Evolutionary conservation across 805 yeast genomes (phyloP), one percentile per base, ranked within the genome.

Genomic region (Kazachstania bromeliacearum): DNA sequence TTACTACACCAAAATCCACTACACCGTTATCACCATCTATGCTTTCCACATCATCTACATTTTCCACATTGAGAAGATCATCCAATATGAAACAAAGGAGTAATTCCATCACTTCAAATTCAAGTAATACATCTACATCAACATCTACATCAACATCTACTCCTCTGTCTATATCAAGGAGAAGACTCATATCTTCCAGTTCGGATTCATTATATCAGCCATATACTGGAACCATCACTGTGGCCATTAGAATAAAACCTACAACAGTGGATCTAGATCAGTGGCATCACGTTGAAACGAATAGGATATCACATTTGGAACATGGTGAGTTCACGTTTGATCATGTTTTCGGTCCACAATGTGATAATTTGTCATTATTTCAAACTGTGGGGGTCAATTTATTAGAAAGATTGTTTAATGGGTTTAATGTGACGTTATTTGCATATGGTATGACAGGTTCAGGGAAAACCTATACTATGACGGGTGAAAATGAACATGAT

Each of bases 391-490:
- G 75, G 33, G 67, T 51, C 46, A 74, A 66, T 24, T 68, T 70
- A 57, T 77, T 69, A 26, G 63, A 52, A 43, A 73, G 68, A 54
- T 75, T 73, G 42, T 68, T 69, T 47, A 77, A 77, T 12, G 96
- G 95, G 0, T 88, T 63, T 57, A 85, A 85, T 51, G 88, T 88
- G 12, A 87, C 96, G 0, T 75, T 88, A 1, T 85, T 89, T 56
- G 96, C 97, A 0, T 85, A 85, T 51, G 96, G 96, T 24, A 83
- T 83, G 85, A 85, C 96, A 0, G 95, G 95, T 0, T 80, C 94
- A 1, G 96, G 96, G 8, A 85, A 85, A 57, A 85, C 96, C 0
- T 77, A 73, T 53, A 74, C 94, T 2, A 85, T 85, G 94, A 79
- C 78, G 43, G 95, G 95, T 21, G 64, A 68, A 19, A 26, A 25